Percentiles rank a stretch among this genome's conserved stretches.
phyloP scores from a whole-genome alignment of 306 rosid genomes.

The Morella rubra region DNA sequence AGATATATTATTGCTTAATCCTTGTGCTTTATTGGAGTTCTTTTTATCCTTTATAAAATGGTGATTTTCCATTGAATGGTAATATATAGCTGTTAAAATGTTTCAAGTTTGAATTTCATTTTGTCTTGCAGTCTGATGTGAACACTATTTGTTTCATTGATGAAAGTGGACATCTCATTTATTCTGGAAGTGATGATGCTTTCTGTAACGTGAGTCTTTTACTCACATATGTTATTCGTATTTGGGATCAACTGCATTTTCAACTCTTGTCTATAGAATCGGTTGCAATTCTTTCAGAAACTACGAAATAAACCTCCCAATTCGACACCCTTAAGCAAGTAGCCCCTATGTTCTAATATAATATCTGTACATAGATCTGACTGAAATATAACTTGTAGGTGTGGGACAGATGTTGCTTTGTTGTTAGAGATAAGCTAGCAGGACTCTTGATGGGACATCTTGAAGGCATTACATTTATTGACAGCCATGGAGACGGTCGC shows the following conservation, averaged over 20 bases:
- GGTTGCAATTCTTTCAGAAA: neutral
- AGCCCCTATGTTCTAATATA: neutral
- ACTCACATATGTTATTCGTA: neutral
- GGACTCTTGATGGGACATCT: slow-evolving; percentile 83
- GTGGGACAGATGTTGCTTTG: slow-evolving; percentile 93
- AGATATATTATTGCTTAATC: neutral
- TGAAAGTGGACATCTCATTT: slow-evolving; percentile 86
- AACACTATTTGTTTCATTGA: slow-evolving; percentile 93
- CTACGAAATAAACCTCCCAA: neutral
- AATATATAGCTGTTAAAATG: neutral
- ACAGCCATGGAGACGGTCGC: slow-evolving; percentile 90
- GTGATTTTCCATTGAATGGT: neutral
- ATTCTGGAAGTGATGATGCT: slow-evolving; percentile 95
- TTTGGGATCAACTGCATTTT: neutral
- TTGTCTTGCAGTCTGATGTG: slow-evolving; percentile 77
- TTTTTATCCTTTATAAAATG: neutral
- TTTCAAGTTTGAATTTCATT: slow-evolving; percentile 27
- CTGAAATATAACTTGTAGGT: slow-evolving; percentile 47
- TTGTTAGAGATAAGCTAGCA: slow-evolving; percentile 58
- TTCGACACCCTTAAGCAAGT: neutral
- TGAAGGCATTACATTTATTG: slow-evolving; percentile 85
- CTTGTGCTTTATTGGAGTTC: neutral
- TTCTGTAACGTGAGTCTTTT: slow-evolving; percentile 68
- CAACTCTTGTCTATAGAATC: neutral
- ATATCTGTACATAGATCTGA: neutral